Evolutionary conservation across 2,329 filamentous ascomycete genomes (phyloP), one percentile per base, ranked within the genome.

Genomic region (Thelonectria discophora): DNA sequence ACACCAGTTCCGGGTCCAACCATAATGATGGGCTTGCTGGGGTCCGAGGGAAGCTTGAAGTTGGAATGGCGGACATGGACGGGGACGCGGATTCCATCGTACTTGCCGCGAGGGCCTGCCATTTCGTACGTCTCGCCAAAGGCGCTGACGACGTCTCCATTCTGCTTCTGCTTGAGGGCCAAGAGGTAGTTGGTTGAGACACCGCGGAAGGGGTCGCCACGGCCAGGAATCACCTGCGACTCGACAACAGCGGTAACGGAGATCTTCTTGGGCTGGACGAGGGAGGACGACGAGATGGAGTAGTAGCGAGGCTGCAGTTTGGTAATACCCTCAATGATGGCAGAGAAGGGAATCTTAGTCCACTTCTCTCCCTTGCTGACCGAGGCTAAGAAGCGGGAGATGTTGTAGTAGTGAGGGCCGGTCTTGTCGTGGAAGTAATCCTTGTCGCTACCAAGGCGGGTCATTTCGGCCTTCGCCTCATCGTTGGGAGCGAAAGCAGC

Each of bases 251-350:
- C 94, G 15, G 95, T 99, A 72, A 99, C 91, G 63, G 95, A 92
- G 68, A 99, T 93, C 81, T 93, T 94, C 79, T 97, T 90, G 76
- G 95, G 94, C 76, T 99, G 94, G 15, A 97, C 94, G 9, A 93
- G 78, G 7, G 95, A 97, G 1, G 95, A 98, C 1, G 96, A 99
- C 2, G 95, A 99, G 77, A 99, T 99, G 51, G 96, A 99, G 83
- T 99, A 99, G 84, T 98, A 99, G 51, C 95, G 92, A 40, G 95
- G 94, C 78, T 99, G 95, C 59, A 99, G 88, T 83, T 97, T 98
- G 79, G 89, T 92, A 64, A 99, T 79, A 67, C 93, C 91, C 83
- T 99, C 95, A 68, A 99, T 93, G 71, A 98, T 89, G 71, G 94
- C 89, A 9, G 95, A 97, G 81, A 99, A 98, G 15, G 95, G 96